Evolutionary conservation across 2,329 filamentous ascomycete genomes (phyloP), one percentile per base, ranked within the genome.

Genomic region (Hypoxylon sp.): DNA sequence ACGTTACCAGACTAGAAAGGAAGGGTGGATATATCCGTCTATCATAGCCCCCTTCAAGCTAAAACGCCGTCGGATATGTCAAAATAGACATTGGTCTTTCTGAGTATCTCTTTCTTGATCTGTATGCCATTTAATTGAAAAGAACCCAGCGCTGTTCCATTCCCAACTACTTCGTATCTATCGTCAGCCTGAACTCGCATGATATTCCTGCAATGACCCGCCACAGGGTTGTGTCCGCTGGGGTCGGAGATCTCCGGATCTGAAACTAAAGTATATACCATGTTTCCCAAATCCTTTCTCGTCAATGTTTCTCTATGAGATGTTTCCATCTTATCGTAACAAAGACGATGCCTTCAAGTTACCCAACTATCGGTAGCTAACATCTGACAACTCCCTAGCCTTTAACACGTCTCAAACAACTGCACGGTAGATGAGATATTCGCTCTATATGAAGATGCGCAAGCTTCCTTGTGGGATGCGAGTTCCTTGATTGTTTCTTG

Each of bases 1-100:
- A 62, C 56, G 51, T 56, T 62, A 62, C 56, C 60, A 23, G n/a
- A 21, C 11, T 62, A 50, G 4, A 30, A 43, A 32, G 36, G 30
- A 50, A 56, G 43, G 10, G 11, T n/a, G 41, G 17, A 9, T 60
- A 36, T 38, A 25, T 19, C 23, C 51, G 17, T 36, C 13, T 49
- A 43, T 38, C 45, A 10, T 34, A 43, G 43, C 34, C 32, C 36
- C 23, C 28, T 41, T 55, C 23, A 23, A 36, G 0, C 50, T n/a
- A 13, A 14, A 38, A 9, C 10, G 10, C 5, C 21, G n/a, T 28
- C 2, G 4, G 28, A 19, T 7, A 4, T 49, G 3, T 13, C 5
- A 14, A 28, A 43, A 5, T 11, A 11, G 41, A 13, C 13, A 5
- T 41, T 5, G 4, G 13, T 36, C 34, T 6, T n/a, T n/a, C 13